A percentile compares a stretch with the other conserved stretches of the same genome.
phyloP scores from a whole-genome alignment of 2,329 filamentous ascomycete species.

The Pseudogymnoascus sp. region DNA sequence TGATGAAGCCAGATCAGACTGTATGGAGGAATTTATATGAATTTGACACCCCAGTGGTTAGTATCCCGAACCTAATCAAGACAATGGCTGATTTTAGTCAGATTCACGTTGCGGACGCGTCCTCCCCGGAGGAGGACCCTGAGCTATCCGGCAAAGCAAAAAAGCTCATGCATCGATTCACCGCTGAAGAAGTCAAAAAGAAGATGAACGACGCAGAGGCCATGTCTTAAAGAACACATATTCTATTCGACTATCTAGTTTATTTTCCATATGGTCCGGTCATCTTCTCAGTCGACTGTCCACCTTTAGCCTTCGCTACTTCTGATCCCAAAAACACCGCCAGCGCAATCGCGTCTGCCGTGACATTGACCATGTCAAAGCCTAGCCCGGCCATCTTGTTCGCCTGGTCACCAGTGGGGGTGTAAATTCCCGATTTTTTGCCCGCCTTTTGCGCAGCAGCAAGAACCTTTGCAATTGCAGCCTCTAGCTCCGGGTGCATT shows the following conservation, averaged over 20 bases:
- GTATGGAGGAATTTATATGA: slow-evolving; percentile 68
- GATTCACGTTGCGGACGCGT: slow-evolving; percentile 53
- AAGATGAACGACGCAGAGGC: slow-evolving; percentile 55
- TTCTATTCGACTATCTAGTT: slow-evolving; percentile 12
- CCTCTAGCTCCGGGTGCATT: slow-evolving; percentile 49
- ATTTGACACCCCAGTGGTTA: slow-evolving; percentile 71
- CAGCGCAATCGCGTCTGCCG: slow-evolving; percentile 47
- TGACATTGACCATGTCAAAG: slow-evolving; percentile 53
- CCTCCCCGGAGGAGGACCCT: slow-evolving; percentile 42
- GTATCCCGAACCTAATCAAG: slow-evolving; percentile 9
- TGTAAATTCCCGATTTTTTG: slow-evolving; percentile 58
- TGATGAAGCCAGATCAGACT: slow-evolving; percentile 53
- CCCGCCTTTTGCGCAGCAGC: slow-evolving; percentile 50
- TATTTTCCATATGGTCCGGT: slow-evolving; percentile 25
- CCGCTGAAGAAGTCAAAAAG: slow-evolving; percentile 52
- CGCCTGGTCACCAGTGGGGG: slow-evolving; percentile 47
- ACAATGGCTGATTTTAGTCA: slow-evolving; percentile 27
- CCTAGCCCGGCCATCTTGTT: slow-evolving; percentile 46
- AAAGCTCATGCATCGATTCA: slow-evolving; percentile 75
- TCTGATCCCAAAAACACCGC: slow-evolving; percentile 38
- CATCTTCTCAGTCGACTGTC: slow-evolving; percentile 21
- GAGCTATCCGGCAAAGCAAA: slow-evolving; percentile 48
- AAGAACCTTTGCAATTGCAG: slow-evolving; percentile 50
- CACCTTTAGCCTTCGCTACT: slow-evolving; percentile 39
- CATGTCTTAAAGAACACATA: background rate